Evolutionary conservation across 2,329 filamentous ascomycete genomes (phyloP), one percentile per base, ranked within the genome.

Genomic region (Penicillium sp.): DNA sequence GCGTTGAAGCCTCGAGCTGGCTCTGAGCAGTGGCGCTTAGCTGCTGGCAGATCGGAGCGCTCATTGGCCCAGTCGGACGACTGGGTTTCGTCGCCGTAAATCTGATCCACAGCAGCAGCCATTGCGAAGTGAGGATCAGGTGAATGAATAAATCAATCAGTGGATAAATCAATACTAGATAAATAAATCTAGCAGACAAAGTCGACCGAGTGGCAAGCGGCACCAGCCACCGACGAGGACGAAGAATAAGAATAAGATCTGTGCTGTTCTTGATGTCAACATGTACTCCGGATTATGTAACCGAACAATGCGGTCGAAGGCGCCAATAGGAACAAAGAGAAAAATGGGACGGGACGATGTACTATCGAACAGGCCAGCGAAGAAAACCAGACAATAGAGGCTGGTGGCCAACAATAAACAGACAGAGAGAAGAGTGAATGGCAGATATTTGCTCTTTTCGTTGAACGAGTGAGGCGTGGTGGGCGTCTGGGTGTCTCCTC

Each of bases 11-110:
- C 20, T 49, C 67, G 66, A 49, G 69, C 61, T 50, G 69, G 70
- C 52, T 74, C 72, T 60, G 72, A 74, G 59, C 72, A 72, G 63
- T 72, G 70, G 63, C 71, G 71, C 30, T 58, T 58, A 62, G 65
- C 68, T 55, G 70, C 59, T 16, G 68, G 65, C 48, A 70, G 73
- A 58, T 69, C 69, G 61, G 68, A 68, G 59, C 69, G 16, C 28
- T 59, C 71, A 61, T 69, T 67, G 54, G 62, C 68, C 61, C 71
- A 62, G 57, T 71, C 68, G 28, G 71, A 71, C 57, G 68, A 71
- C 65, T 65, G 69, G 55, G 67, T 69, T 55, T 71, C 68, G 58
- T 67, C 63, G 47, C 73, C 70, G 55, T 71, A 57, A 62, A 72
- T 66, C 56, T 62, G 64, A 56, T 69, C 67, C 47, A 68, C 65